Percentiles rank a stretch among this genome's conserved stretches.
These are phyloP conservation scores for Nissolia schottii DNA, from an alignment of 306 rosid genomes.

Conservation along the genomic window DNA sequence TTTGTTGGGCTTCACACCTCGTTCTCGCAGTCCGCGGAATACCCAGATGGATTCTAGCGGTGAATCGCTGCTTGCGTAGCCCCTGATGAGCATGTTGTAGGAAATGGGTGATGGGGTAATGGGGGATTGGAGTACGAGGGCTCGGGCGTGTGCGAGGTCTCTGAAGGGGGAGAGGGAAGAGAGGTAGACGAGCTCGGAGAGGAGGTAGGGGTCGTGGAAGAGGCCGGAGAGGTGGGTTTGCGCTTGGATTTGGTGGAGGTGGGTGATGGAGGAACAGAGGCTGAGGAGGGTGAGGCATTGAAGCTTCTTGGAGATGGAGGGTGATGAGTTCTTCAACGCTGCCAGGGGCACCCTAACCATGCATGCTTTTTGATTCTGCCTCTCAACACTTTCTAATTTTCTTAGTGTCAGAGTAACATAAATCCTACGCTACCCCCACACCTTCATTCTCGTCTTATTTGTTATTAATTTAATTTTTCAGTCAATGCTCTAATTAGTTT, in stretches of 20 bases:
- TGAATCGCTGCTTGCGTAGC: conserved; percentile 50
- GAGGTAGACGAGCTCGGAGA: conserved; percentile 55
- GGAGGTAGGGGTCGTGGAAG: conserved; percentile 41
- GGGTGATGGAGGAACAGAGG: conserved; percentile 40
- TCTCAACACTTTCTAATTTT: too few relatives aligned
- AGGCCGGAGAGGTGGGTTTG: conserved; percentile 53
- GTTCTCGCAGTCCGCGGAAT: conserved; percentile 51
- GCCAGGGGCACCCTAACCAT: conserved; percentile 41
- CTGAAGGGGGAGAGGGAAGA: conserved; percentile 50
- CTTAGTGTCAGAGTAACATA: too few relatives aligned
- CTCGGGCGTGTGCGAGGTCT: conserved; percentile 49
- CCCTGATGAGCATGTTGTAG: conserved; percentile 78
- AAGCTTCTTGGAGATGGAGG: conserved; percentile 36
- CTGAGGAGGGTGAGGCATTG: conserved; percentile 57
- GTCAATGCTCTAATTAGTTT: too few relatives aligned
- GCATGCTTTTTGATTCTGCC: conserved; percentile 12
- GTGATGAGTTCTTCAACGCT: not conserved
- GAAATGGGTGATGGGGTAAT: conserved; percentile 41
- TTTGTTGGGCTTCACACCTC: conserved; percentile 49
- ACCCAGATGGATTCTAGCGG: conserved; percentile 50
- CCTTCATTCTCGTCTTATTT: too few relatives aligned
- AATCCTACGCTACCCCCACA: too few relatives aligned
- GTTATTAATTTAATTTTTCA: too few relatives aligned
- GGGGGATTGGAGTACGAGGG: conserved; percentile 32
- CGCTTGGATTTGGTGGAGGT: conserved; percentile 63